Conservation (phyloP, 2,329 filamentous ascomycete species). For the Nannizziopsis barbatae region DNA sequence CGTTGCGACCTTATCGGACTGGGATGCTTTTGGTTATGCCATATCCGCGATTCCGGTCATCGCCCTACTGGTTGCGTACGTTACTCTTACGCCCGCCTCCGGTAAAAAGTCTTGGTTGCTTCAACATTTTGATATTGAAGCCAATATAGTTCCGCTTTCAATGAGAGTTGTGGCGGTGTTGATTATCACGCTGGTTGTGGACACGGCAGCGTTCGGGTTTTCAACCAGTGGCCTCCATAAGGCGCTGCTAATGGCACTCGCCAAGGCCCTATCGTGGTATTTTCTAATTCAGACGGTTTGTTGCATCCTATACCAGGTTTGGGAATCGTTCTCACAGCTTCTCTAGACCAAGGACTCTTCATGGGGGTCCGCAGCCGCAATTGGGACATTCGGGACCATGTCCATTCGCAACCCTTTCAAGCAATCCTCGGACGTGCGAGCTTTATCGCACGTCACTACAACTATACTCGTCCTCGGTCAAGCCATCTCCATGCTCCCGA, state of each 20-base stretch:
- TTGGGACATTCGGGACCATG: conserved; percentile 8
- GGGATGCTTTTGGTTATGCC: conserved; percentile 18
- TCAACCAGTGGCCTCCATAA: background rate
- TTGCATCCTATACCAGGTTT: background rate
- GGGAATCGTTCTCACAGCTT: background rate
- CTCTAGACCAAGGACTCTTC: conserved; percentile 4
- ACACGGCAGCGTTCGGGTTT: conserved; percentile 5
- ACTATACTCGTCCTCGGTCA: conserved; percentile 9
- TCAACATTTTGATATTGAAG: conserved; percentile 6
- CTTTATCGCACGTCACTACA: conserved; percentile 1
- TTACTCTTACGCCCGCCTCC: conserved; percentile 13
- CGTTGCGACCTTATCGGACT: conserved; percentile 22
- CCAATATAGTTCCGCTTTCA: conserved; percentile 3
- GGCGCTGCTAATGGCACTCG: background rate
- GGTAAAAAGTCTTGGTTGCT: background rate
- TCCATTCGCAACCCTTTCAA: conserved; percentile 7
- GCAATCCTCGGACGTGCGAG: conserved; percentile 1
- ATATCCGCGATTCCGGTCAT: conserved; percentile 23
- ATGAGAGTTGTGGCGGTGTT: conserved; percentile 7
- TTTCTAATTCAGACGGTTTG: conserved; percentile 11
- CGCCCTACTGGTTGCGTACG: conserved; percentile 25
- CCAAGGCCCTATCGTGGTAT: conserved; percentile 11
- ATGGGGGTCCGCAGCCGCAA: conserved; percentile 7
- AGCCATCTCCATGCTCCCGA: conserved; percentile 6
- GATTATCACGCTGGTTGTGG: background rate